phyloP scores from a whole-genome alignment of 2,329 filamentous ascomycete genomes.

The Neofusicoccum ribis region DNA sequence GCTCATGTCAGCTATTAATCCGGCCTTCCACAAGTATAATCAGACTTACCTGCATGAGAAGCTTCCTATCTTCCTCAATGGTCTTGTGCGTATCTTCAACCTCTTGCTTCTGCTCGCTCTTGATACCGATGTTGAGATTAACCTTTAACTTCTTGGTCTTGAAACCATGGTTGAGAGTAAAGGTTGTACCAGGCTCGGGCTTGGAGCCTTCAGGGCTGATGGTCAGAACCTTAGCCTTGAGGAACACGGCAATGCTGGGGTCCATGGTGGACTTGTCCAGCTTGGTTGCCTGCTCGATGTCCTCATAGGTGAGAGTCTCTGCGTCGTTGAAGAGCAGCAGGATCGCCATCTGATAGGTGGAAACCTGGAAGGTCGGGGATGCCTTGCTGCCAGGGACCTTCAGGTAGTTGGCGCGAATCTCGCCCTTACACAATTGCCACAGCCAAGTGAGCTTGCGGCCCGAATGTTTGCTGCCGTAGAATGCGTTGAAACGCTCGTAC shows the following conservation, averaged over 20 bases:
- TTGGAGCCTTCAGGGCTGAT: constrained; percentile 73
- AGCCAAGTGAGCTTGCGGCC: constrained; percentile 96
- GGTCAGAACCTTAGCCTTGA: constrained; percentile 88
- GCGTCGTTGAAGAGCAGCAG: constrained; percentile 91
- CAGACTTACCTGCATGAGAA: constrained; percentile 85
- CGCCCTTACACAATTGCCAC: constrained; percentile 97
- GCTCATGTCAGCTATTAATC: constrained; percentile 32
- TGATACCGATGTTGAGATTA: constrained; percentile 92
- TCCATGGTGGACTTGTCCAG: constrained; percentile 82
- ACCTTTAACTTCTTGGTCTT: constrained; percentile 98
- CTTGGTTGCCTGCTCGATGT: constrained; percentile 79
- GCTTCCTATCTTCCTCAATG: constrained; percentile 95
- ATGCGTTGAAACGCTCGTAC: constrained; percentile 83
- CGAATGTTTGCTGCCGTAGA: constrained; percentile 95
- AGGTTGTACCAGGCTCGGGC: constrained; percentile 74
- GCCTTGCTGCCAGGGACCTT: constrained; percentile 72
- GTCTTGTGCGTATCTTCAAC: constrained; percentile 98
- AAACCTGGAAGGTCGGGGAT: constrained; percentile 95
- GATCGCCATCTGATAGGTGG: constrained; percentile 96
- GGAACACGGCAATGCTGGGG: constrained; percentile 78
- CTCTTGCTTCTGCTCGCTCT: constrained; percentile 94
- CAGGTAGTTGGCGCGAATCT: constrained; percentile 91
- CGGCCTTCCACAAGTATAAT: no score
- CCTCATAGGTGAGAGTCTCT: constrained; percentile 81
- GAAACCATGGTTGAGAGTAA: constrained; percentile 88